Evolutionary conservation across 805 yeast genomes (phyloP).

Genomic region (Candida awuae): DNA sequence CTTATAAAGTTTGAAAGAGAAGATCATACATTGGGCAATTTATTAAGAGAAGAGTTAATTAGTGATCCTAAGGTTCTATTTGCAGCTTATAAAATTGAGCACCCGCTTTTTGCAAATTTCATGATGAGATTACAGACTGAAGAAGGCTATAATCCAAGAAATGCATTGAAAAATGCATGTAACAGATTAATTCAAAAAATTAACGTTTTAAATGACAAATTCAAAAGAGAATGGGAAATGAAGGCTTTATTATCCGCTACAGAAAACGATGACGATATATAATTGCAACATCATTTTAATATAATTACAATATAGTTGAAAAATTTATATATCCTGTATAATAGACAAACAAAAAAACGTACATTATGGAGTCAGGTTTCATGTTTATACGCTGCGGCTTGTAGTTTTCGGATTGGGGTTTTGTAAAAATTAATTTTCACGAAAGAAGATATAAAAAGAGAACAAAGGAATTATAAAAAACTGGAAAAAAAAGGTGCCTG

Average conservation of each 20-base stretch:
- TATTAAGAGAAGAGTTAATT: conserved; percentile 77
- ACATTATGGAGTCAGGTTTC: too few relatives aligned
- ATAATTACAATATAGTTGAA: too few relatives aligned
- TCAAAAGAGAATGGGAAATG: conserved; percentile 88
- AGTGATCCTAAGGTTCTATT: conserved; percentile 85
- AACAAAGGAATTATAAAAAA: too few relatives aligned
- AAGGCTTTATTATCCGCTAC: conserved; percentile 59
- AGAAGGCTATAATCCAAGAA: conserved; percentile 87
- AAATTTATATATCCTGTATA: too few relatives aligned
- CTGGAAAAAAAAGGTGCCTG: too few relatives aligned
- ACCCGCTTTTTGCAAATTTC: conserved; percentile 93
- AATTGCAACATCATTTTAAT: background rate
- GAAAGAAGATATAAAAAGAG: too few relatives aligned
- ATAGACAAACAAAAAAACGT: too few relatives aligned
- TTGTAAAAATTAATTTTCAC: too few relatives aligned
- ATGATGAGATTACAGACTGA: conserved; percentile 92
- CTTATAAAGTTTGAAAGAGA: conserved; percentile 90
- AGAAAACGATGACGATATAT: conserved; percentile 33
- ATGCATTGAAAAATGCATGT: conserved; percentile 87
- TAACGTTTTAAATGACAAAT: conserved; percentile 64
- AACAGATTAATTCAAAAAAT: conserved; percentile 73
- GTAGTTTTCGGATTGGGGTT: too few relatives aligned
- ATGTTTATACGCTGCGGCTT: too few relatives aligned
- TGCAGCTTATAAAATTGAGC: conserved; percentile 97
- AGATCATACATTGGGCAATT: conserved; percentile 92